These are phyloP conservation scores for Edaphochlamys debaryana DNA, from an alignment of 139 green algal species.

Conservation along the genomic window DNA sequence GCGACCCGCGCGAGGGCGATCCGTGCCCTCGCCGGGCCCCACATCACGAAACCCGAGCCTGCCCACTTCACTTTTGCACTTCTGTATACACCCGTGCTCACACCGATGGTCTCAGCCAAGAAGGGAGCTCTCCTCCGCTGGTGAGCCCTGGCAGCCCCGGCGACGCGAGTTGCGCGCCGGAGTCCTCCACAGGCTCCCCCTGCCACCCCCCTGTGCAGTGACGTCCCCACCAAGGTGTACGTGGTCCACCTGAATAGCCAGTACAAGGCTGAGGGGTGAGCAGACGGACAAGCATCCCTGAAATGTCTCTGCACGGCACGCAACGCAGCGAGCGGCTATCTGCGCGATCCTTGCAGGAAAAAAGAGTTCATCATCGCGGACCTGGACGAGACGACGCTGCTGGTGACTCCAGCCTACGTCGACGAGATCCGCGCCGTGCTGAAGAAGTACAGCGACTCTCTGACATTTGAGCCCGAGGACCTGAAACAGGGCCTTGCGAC, in stretches of 20 bases:
- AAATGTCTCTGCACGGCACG: no score
- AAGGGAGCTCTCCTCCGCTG: conserved; percentile 44
- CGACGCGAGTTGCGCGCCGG: no score
- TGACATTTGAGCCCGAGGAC: conserved; percentile 10
- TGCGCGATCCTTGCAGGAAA: conserved; percentile 5
- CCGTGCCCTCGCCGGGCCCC: no score
- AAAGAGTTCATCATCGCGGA: conserved; percentile 56
- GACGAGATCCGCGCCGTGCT: conserved; percentile 38
- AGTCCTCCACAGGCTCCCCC: no score
- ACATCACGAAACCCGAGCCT: no score
- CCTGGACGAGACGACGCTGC: conserved; percentile 58
- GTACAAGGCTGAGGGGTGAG: conserved; percentile 22
- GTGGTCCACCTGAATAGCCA: conserved; percentile 60
- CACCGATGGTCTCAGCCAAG: conserved; percentile 45
- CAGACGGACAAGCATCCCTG: no score
- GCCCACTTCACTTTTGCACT: no score
- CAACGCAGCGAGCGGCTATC: no score
- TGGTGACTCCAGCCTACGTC: conserved; percentile 45
- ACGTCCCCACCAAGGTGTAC: conserved; percentile 61
- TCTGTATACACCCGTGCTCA: no score
- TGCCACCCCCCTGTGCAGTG: conserved; percentile 48
- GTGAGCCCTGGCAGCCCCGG: no score
- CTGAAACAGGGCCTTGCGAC: background rate
- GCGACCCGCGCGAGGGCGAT: no score
- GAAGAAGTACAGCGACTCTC: conserved; percentile 34